Evolutionary conservation across 2,329 filamentous ascomycete genomes (phyloP).

Genomic region (Fusarium annulatum): DNA sequence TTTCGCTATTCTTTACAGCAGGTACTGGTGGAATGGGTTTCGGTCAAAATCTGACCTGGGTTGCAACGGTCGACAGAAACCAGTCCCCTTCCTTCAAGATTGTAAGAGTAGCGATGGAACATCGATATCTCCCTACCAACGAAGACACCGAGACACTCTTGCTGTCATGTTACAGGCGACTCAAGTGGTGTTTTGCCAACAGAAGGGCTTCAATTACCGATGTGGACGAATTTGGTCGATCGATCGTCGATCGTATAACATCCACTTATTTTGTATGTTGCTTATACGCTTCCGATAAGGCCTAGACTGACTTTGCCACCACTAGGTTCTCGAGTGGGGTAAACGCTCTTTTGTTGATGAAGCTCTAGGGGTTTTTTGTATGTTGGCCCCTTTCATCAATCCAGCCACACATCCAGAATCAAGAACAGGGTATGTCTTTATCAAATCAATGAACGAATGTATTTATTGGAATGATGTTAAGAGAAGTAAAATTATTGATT

Average conservation of each 20-base stretch:
- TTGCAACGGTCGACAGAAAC: rapidly evolving
- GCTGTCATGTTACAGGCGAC: rapidly evolving
- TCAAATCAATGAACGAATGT: too few species aligned
- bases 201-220: background rate
- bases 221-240: rapidly evolving
- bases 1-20: background rate
- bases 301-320: too few species aligned
- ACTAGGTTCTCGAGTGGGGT: rapidly evolving
- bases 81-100: background rate
- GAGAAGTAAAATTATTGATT: too few species aligned
- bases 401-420: too few species aligned
- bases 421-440: too few species aligned
- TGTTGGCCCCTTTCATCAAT: too few species aligned
- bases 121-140: too few species aligned
- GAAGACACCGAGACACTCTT: background rate
- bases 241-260: too few species aligned
- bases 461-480: too few species aligned
- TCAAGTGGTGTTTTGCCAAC: background rate
- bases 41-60: background rate
- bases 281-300: too few species aligned
- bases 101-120: rapidly evolving
- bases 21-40: rapidly evolving
- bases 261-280: too few species aligned
- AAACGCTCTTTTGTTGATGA: rapidly evolving
- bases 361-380: too few species aligned